Evolutionary conservation across 2,329 filamentous ascomycete species (phyloP), one percentile per base, ranked within the genome.

Genomic region (Aspergillus proliferans): DNA sequence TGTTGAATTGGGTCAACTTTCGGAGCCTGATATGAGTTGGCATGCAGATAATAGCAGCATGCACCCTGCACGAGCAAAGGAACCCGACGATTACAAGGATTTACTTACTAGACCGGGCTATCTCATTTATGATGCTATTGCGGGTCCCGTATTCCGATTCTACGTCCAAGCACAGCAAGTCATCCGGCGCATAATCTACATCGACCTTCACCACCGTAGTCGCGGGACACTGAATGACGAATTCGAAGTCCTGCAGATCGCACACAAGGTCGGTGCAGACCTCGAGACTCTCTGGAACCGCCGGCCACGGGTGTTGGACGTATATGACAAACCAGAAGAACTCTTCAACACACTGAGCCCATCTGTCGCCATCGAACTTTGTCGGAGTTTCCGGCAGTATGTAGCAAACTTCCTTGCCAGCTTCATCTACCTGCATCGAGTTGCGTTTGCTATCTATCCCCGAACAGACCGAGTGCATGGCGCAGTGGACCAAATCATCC

Each of bases 141-240:
- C 60, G 2, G 58, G 59, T 6, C 63, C 66, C 2, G 64, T 59
- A 28, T 67, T 65, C 43, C 55, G 54, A n/a, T 68, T 68, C 51
- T 66, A 63, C 43, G 50, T 63, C 3, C 56, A 62, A 48, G 60
- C 65, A 4, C 65, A 68, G 45, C 65, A 68, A 48, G 54, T 68
- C 15, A 60, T 63, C 30, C 61, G 66, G 2, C 64, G 65, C 2
- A 68, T 68, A 9, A 58, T 68, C 34, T 55, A 53, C 38, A 66
- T 69, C 26, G 65, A 69, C 49, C 56, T 69, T 15, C 67, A 70
- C 47, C 67, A 70, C 48, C 67, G 67, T 52, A 67, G 59, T 19
- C 64, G 67, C 4, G 67, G 67, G 33, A 68, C 67, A 1, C 58
- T 69, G 12, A 61, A 57, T 28, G 67, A 70, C 47, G 67, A 70